Base-by-base conservation (phyloP, 148 eudicot species). In the Dysphania ambrosioides region DNA sequence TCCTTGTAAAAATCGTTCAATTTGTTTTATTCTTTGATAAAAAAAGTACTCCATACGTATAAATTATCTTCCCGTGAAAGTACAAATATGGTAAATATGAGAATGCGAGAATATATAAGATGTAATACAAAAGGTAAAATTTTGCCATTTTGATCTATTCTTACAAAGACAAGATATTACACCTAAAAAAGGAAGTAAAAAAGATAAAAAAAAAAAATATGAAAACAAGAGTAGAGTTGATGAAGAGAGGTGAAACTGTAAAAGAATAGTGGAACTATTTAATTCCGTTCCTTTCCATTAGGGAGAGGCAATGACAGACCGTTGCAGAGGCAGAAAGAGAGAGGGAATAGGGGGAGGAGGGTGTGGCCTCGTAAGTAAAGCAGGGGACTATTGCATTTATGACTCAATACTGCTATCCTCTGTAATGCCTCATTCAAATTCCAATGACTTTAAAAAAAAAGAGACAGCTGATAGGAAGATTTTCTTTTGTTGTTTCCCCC, bases 281-380 rank as follows among this genome's bases (percentile, higher is more conserved):
- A 31, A 74, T 40, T 19, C 8, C 19, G 67, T 40, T 31, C 71
- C 60, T 51, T 75, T 72, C 35, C 61, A 75, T 38, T 40, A 75
- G 68, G 62, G 68, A 71, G 79, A 75, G 79, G 79, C 72, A 75
- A 80, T 64, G 83, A 80, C 79, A 80, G 78, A 71, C 65, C 75
- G 79, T 73, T 57, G 81, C 76, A 79, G 74, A 40, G 71, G 64
- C 40, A 78, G 65, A 72, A 12, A 64, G 75, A 71, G 60, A 60
- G 72, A 38, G 51, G 15, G 15, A 13, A 23, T 31, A 68, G 53
- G 47, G 51, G 26, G 2, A 1, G 60, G 34, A 51, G 41, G 7
- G 12, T n/a, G n/a, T n/a, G n/a, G n/a, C n/a, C n/a, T n/a, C n/a
- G n/a, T n/a, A n/a, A n/a, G n/a, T n/a, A 30, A 66, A 31, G 49